Conservation (phyloP, 2,329 filamentous ascomycete species). For the Aureobasidium leucospermi region DNA sequence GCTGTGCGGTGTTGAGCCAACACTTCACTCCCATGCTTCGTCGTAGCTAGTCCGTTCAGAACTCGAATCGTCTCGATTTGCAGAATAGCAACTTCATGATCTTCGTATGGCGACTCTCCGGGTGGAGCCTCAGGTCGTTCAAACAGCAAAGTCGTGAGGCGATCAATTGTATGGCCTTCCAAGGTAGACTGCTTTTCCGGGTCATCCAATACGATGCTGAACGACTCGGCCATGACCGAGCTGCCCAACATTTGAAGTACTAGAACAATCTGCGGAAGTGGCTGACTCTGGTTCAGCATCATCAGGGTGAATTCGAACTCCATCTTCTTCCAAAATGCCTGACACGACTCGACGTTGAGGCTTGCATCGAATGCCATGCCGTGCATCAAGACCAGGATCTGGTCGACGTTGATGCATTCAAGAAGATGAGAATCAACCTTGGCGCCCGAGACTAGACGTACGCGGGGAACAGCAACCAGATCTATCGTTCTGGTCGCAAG, state of each 20-base stretch:
- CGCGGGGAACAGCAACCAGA: slow-evolving; percentile 46
- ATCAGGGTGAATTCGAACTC: slow-evolving; percentile 60
- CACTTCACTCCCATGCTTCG: slow-evolving; percentile 55
- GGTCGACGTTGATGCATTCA: slow-evolving; percentile 55
- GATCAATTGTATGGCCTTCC: slow-evolving; percentile 49
- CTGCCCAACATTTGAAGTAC: slow-evolving; percentile 61
- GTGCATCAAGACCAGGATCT: slow-evolving; percentile 60
- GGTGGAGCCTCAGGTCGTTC: slow-evolving; percentile 42
- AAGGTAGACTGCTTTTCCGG: slow-evolving; percentile 27
- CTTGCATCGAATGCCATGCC: slow-evolving; percentile 55
- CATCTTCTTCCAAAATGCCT: slow-evolving; percentile 59
- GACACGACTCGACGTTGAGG: slow-evolving; percentile 32
- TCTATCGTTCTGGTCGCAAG: slow-evolving; percentile 41
- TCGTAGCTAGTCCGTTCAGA: slow-evolving; percentile 52
- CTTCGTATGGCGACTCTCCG: slow-evolving; percentile 35
- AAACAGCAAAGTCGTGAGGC: slow-evolving; percentile 55
- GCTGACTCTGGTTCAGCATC: slow-evolving; percentile 61
- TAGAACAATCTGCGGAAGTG: slow-evolving; percentile 52
- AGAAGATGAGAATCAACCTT: slow-evolving; percentile 37
- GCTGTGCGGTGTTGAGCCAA: slow-evolving; percentile 62
- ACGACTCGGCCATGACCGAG: slow-evolving; percentile 54
- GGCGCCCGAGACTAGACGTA: slow-evolving; percentile 26
- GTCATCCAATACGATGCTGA: slow-evolving; percentile 58
- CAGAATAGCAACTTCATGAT: slow-evolving; percentile 37
- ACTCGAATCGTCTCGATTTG: slow-evolving; percentile 40